phyloP scores from a whole-genome alignment of 306 rosid genomes.

The Cicer yamashitae region DNA sequence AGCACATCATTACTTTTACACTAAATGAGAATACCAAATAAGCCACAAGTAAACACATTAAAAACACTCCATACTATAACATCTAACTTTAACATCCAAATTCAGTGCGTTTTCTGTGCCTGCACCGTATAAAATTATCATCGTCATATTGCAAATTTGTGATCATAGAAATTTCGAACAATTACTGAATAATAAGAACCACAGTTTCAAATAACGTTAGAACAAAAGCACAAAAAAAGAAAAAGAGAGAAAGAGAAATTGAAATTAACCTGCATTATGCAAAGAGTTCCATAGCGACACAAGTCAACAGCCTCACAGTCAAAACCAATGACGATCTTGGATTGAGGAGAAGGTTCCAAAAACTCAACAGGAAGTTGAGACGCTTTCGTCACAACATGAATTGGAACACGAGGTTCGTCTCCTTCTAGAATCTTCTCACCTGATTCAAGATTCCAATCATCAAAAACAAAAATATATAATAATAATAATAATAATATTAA shows the following conservation, averaged over 20 bases:
- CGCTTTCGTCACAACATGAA: conserved; percentile 70
- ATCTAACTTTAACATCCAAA: neutral
- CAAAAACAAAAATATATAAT: neutral
- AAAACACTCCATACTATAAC: neutral
- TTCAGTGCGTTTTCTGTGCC: neutral
- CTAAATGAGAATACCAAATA: neutral
- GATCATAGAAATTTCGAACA: neutral
- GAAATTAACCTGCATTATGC: conserved; percentile 80
- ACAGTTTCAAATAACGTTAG: neutral
- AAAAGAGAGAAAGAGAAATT: neutral
- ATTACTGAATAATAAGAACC: neutral
- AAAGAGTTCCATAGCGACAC: conserved; percentile 81
- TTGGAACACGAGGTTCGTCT: conserved; percentile 60
- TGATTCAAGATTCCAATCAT: conserved; percentile 33
- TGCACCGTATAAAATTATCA: neutral
- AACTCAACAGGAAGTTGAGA: conserved; percentile 86
- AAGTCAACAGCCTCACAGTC: conserved; percentile 95
- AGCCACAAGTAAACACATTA: neutral
- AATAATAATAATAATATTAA: conserved; percentile 7
- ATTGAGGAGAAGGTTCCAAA: conserved; percentile 71
- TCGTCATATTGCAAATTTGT: neutral
- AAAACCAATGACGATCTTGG: conserved; percentile 69
- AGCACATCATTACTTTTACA: neutral
- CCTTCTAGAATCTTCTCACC: conserved; percentile 58
- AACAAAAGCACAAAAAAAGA: neutral